Percentiles rank a stretch among this genome's conserved stretches.
Evolutionary conservation across 2,329 filamentous ascomycete genomes (phyloP).

Genomic region (Cladosporium sp.): DNA sequence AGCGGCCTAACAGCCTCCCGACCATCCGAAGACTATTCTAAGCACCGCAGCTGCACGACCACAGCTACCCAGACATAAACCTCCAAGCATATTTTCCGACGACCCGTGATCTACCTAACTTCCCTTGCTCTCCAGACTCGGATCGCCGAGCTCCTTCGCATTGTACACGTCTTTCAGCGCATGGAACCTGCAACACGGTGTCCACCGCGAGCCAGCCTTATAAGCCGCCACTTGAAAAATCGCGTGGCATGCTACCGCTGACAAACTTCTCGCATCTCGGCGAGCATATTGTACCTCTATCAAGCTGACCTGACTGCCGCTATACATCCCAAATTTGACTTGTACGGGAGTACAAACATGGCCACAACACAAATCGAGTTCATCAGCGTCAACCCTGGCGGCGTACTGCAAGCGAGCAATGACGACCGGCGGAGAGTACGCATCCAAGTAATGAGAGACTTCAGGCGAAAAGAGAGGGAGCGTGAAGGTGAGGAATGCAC

Average conservation of each 20-base stretch:
- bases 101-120: not conserved
- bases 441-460: constrained; percentile 8
- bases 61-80: not conserved
- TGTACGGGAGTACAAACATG: not conserved
- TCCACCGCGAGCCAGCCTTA: not conserved
- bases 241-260: not conserved
- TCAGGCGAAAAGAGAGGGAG: constrained; percentile 4
- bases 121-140: not conserved
- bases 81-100: not conserved
- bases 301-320: not conserved
- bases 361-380: constrained; percentile 3
- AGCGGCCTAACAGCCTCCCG: not conserved
- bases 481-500: not conserved
- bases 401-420: not conserved
- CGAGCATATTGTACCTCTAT: not conserved
- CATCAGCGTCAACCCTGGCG: constrained; percentile 1
- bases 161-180: not conserved
- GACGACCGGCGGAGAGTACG: not conserved
- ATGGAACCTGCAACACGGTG: not conserved
- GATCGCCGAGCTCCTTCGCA: not conserved
- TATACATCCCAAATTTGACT: not conserved
- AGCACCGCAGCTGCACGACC: not conserved
- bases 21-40: not conserved
- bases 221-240: not conserved
- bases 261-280: not conserved